These are phyloP conservation scores for Penicillium sp. DNA, from an alignment of 2,329 filamentous ascomycete genomes.

Conservation along the genomic window DNA sequence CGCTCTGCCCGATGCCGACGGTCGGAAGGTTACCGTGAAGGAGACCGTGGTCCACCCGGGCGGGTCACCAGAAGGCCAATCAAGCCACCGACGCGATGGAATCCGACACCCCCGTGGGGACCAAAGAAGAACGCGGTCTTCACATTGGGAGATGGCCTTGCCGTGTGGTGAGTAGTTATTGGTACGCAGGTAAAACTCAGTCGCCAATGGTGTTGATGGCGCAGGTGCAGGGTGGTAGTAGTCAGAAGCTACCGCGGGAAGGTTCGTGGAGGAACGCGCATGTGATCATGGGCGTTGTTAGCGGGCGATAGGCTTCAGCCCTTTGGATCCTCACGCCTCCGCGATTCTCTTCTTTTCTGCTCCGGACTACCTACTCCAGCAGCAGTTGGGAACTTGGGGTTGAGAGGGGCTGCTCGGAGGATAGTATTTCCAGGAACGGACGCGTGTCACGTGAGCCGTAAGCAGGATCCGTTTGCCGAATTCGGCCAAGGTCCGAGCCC, in stretches of 20 bases:
- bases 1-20: neutral
- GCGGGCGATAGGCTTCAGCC: neutral
- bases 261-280: neutral
- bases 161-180: neutral
- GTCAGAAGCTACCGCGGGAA: neutral
- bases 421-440: neutral
- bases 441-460: neutral
- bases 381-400: neutral
- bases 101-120: constrained; percentile 3
- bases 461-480: neutral
- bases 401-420: neutral
- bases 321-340: neutral
- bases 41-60: neutral
- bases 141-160: neutral
- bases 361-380: too few relatives aligned
- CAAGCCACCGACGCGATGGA: constrained; percentile 5
- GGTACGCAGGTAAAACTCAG: neutral
- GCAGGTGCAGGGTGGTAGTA: neutral
- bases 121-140: neutral
- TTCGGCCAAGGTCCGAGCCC: neutral
- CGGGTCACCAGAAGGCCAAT: constrained; percentile 1
- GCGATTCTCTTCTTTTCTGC: neutral
- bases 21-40: neutral
- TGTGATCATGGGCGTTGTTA: neutral
- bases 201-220: neutral